These are phyloP conservation scores for Microcera coccophila DNA, from an alignment of 2,329 filamentous ascomycete genomes.

Conservation along the genomic window DNA sequence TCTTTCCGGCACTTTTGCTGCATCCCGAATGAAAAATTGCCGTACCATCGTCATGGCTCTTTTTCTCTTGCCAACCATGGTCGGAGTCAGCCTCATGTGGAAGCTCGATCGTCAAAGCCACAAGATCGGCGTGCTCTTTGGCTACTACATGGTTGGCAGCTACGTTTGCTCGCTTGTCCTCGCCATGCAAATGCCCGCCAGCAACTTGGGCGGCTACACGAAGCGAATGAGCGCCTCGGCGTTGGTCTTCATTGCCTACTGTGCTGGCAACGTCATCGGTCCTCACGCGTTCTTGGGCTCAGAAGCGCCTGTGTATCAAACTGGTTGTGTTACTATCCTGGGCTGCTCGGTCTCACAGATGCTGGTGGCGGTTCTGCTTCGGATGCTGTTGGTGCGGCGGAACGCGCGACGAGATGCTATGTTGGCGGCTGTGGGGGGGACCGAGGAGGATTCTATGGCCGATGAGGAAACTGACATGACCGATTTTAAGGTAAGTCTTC, in stretches of 20 bases:
- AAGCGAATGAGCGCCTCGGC: constrained; percentile 45
- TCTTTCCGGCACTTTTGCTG: constrained; percentile 48
- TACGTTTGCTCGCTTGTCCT: constrained; percentile 53
- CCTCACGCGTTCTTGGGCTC: constrained; percentile 39
- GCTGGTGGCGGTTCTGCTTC: constrained; percentile 15
- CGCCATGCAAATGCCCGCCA: constrained; percentile 50
- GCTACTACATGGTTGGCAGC: constrained; percentile 49
- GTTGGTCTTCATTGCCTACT: constrained; percentile 47
- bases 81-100: constrained; percentile 49
- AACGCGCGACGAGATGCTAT: constrained; percentile 23
- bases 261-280: constrained; percentile 28
- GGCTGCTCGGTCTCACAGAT: constrained; percentile 22
- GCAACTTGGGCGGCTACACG: constrained; percentile 47
- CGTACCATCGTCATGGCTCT: constrained; percentile 50
- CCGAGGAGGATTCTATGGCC: too few relatives aligned
- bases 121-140: constrained; percentile 46
- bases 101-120: constrained; percentile 40
- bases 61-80: constrained; percentile 49
- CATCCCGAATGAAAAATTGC: constrained; percentile 47
- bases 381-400: constrained; percentile 22
- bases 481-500: too few relatives aligned
- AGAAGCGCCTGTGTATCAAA: constrained; percentile 49
- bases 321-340: constrained; percentile 43
- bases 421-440: too few relatives aligned
- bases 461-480: too few relatives aligned